Evolutionary conservation across 2,329 filamentous ascomycete genomes (phyloP).

Genomic region (Massarina eburnea): DNA sequence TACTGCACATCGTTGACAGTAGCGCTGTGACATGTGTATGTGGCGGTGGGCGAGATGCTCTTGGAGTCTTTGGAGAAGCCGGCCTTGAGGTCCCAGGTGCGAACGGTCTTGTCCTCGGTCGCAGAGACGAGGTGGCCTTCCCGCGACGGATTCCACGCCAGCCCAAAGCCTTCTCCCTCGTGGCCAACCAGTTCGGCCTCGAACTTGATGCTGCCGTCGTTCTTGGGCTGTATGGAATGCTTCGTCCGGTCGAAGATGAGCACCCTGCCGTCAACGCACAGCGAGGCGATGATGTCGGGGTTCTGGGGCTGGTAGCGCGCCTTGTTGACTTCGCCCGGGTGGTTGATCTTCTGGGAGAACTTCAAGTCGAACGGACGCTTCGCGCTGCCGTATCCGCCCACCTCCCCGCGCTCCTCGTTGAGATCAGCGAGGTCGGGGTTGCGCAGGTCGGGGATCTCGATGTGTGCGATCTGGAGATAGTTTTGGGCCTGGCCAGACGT

Average conservation of each 20-base stretch:
- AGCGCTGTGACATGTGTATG: constrained; percentile 84
- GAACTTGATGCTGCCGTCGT: constrained; percentile 68
- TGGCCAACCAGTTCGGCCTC: constrained; percentile 87
- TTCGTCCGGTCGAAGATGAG: constrained; percentile 96
- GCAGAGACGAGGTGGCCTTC: constrained; percentile 84
- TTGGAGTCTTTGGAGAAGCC: constrained; percentile 71
- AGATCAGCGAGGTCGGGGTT: constrained; percentile 78
- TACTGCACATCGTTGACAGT: constrained; percentile 98
- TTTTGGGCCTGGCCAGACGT: constrained; percentile 84
- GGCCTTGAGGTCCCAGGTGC: constrained; percentile 82
- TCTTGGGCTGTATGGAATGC: constrained; percentile 72
- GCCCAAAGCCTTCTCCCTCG: constrained; percentile 83
- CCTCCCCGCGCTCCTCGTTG: constrained; percentile 88
- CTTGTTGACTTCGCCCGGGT: constrained; percentile 97
- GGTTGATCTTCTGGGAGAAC: constrained; percentile 93
- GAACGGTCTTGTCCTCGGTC: constrained; percentile 88
- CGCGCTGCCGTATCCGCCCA: constrained; percentile 84
- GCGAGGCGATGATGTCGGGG: constrained; percentile 91
- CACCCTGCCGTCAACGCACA: constrained; percentile 83
- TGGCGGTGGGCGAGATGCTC: constrained; percentile 68
- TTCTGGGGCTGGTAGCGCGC: constrained; percentile 97
- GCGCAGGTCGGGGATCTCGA: constrained; percentile 83
- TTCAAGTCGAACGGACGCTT: constrained; percentile 83
- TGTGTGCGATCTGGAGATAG: constrained; percentile 91
- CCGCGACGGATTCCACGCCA: constrained; percentile 87